Base-by-base conservation (phyloP, 2,329 filamentous ascomycete genomes). In the Dothistroma septosporum region DNA sequence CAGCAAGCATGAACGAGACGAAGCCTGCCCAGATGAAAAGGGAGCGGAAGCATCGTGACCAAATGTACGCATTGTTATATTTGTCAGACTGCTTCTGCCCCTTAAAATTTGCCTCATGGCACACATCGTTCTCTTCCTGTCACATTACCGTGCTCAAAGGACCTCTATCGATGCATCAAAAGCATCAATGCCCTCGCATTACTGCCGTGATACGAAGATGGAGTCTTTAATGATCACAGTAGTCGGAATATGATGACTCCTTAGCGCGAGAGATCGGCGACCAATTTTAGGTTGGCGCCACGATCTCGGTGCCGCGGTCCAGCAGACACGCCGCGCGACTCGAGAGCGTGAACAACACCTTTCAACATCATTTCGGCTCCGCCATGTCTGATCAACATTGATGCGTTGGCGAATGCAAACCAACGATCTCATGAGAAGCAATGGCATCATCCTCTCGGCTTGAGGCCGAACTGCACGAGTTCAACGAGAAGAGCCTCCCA, bases 401-500 rank as follows among this genome's bases (percentile, higher is more conserved):
- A 19, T 6, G 41, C 8, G 3, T 44, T 14, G 41, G n/a, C 9
- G 41, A 44, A 14, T n/a, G 9, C n/a, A 37, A 19, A 14, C 8
- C 4, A n/a, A n/a, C 16, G 9, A n/a, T n/a, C 41, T 19, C 41
- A 44, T 44, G 41, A 44, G 41, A 44, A n/a, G 14, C 10, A 44
- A 53, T 53, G 50, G 50, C 48, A 53, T 53, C 50, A 6, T 53
- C 50, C 11, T 53, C 31, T 9, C 50, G 28, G n/a, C 31, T 28
- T 16, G 24, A 32, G 12, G 50, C 21, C 50, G 50, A 32, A n/a
- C 16, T 53, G n/a, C 12, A 53, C 50, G 50, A 53, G 12, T 21
- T 53, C 11, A 31, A 32, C 14, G 50, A 35, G 19, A 53, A 53
- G 12, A 21, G 12, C n/a, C 16, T 53, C 24, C 50, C 50, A 11